Evolutionary conservation across 345 rosid genomes (phyloP), one percentile per base, ranked within the genome.

Genomic region (Aegle marmelos): DNA sequence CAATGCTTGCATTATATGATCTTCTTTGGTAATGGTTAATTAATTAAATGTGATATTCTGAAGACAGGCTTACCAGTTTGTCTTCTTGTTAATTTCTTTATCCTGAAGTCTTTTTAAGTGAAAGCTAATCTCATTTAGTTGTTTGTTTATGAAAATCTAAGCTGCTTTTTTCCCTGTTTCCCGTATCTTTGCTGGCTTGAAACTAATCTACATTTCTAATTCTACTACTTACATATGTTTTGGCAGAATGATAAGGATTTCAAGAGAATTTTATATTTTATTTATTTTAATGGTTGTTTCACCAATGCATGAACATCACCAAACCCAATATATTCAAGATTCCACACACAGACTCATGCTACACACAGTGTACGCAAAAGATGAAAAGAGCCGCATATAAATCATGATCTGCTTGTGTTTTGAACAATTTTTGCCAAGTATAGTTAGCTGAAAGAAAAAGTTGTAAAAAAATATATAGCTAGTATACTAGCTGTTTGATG

Each of bases 91-190:
- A 24, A 50, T 64, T 68, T 76, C 30, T 61, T 74, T 78, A 72
- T 74, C 28, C 21, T 34, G 64, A 62, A 31, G 37, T 54, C 65
- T 22, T 70, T 41, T 8, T 25, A 28, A 54, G 83, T 68, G 54
- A 53, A 45, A 67, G 48, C 57, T 59, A 54, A 75, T 56, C 48
- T 73, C 48, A 54, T 39, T 72, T 22, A 45, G 58, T 73, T 59
- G 37, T 86, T 74, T 74, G 84, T 86, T 85, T 83, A 83, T 80
- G 73, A 82, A 79, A 78, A 82, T 75, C 85, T 33, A 87, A 63
- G 84, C 76, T 36, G 30, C 77, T 63, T 82, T 82, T 78, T 62
- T 70, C 84, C 87, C 73, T 79, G 31, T 83, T 71, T 64, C 71
- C 87, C 82, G 89, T 76, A 76, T 60, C 75, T 34, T 73, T 82